These are phyloP conservation scores for Fusarium sp. DNA, from an alignment of 2,329 filamentous ascomycete species.

Conservation along the genomic window DNA sequence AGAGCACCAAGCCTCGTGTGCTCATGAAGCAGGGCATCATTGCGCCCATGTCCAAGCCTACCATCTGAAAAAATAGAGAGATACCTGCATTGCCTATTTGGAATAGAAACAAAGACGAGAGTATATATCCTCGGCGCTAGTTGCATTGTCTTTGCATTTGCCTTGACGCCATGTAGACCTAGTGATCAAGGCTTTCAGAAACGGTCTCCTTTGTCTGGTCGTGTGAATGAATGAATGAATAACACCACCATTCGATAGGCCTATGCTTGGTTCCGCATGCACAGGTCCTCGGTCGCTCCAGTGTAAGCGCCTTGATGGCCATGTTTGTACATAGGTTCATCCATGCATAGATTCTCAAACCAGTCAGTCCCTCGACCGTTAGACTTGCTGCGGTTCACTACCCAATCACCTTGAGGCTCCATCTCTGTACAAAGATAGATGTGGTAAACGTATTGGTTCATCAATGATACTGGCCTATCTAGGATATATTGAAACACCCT, in stretches of 20 bases:
- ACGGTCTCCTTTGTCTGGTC: background rate
- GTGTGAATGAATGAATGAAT: background rate
- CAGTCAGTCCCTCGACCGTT: background rate
- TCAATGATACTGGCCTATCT: background rate
- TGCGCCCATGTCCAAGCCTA: conserved; percentile 85
- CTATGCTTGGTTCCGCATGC: background rate
- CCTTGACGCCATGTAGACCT: background rate
- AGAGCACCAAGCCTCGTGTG: conserved; percentile 87
- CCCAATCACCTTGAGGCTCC: background rate
- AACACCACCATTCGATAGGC: background rate
- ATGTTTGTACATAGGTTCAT: background rate
- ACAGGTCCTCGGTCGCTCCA: background rate
- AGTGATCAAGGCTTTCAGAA: background rate
- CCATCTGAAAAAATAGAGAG: conserved; percentile 46
- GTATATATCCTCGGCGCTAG: background rate
- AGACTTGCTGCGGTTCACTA: background rate
- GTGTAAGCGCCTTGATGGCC: background rate
- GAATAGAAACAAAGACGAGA: conserved; percentile 30
- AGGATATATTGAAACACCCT: background rate
- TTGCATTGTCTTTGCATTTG: background rate
- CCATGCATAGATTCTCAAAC: background rate
- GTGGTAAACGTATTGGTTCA: background rate
- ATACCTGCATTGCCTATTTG: background rate
- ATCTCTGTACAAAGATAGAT: background rate
- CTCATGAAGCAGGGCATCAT: conserved; percentile 93